Conservation (phyloP, 2,329 filamentous ascomycete species). For the Cladophialophora chaetospira region DNA sequence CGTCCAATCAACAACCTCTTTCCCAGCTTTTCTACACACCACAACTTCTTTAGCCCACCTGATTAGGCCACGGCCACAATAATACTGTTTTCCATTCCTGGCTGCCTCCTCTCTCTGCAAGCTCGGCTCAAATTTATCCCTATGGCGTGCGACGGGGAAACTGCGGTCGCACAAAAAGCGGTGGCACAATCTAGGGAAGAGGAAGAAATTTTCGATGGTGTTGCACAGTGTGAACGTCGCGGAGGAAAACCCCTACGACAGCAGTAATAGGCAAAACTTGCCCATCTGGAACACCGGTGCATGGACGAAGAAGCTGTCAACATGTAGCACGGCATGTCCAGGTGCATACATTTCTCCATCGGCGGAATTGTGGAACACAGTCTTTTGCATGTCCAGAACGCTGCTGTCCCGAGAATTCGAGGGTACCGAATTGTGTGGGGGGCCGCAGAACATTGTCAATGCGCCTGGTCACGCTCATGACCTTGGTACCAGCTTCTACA, state of each 20-base stretch:
- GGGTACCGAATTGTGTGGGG: slow-evolving; percentile 10
- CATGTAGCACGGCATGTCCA: background rate
- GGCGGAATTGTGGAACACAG: background rate
- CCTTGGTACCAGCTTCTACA: slow-evolving; percentile 8
- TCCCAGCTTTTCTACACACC: slow-evolving; percentile 19
- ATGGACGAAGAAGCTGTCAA: background rate
- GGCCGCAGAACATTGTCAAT: slow-evolving; percentile 22
- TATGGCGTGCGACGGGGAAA: slow-evolving; percentile 2
- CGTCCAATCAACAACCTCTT: slow-evolving; percentile 18
- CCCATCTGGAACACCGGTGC: background rate
- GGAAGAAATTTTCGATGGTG: slow-evolving; percentile 1
- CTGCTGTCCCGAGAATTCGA: background rate
- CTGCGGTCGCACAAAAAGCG: too few relatives aligned
- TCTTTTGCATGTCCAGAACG: background rate
- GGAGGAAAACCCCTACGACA: background rate
- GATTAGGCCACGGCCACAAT: slow-evolving; percentile 13
- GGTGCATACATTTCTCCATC: background rate
- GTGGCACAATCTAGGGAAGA: slow-evolving; percentile 18
- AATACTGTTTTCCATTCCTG: slow-evolving; percentile 5
- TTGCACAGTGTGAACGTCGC: slow-evolving; percentile 3
- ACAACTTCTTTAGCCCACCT: slow-evolving; percentile 12
- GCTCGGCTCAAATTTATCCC: too few relatives aligned
- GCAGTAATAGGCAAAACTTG: background rate
- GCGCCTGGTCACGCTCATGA: slow-evolving; percentile 10
- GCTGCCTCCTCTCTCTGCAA: background rate